Conservation (phyloP, 2,329 filamentous ascomycete species). For the Capronia coronata region DNA sequence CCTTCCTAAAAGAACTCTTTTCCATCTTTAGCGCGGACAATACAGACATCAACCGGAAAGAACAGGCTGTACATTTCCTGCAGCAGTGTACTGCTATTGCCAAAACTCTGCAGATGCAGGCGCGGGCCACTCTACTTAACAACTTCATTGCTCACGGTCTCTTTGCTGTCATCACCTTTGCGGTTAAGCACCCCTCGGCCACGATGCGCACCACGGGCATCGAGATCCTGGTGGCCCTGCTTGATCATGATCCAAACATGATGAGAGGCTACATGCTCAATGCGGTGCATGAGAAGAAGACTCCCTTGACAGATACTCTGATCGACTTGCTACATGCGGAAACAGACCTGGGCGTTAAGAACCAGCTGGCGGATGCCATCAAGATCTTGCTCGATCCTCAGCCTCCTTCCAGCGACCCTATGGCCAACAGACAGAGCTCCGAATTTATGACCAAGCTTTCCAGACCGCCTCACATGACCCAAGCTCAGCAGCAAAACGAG, state of each 20-base stretch:
- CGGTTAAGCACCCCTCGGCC: slow-evolving; percentile 76
- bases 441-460: slow-evolving; percentile 62
- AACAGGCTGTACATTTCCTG: slow-evolving; percentile 91
- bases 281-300: slow-evolving; percentile 78
- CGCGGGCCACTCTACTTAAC: slow-evolving; percentile 73
- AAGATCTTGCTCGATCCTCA: slow-evolving; percentile 82
- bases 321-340: slow-evolving; percentile 89
- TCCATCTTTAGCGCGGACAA: slow-evolving; percentile 67
- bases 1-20: slow-evolving; percentile 80
- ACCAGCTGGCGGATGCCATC: slow-evolving; percentile 89
- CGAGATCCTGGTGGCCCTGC: slow-evolving; percentile 85
- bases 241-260: slow-evolving; percentile 92
- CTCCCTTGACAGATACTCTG: slow-evolving; percentile 80
- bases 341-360: slow-evolving; percentile 87
- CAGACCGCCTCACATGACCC: slow-evolving; percentile 50
- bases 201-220: slow-evolving; percentile 84
- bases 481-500: slow-evolving; percentile 60
- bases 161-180: slow-evolving; percentile 84
- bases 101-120: slow-evolving; percentile 84
- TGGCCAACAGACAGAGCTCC: slow-evolving; percentile 47
- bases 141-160: slow-evolving; percentile 86
- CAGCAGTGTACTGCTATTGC: slow-evolving; percentile 92
- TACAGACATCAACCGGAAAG: slow-evolving; percentile 65
- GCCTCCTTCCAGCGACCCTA: slow-evolving; percentile 52
- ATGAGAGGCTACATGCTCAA: slow-evolving; percentile 90